phyloP scores from a whole-genome alignment of 495 filamentous ascomycete genomes.

The Lasiosphaeria miniovina region DNA sequence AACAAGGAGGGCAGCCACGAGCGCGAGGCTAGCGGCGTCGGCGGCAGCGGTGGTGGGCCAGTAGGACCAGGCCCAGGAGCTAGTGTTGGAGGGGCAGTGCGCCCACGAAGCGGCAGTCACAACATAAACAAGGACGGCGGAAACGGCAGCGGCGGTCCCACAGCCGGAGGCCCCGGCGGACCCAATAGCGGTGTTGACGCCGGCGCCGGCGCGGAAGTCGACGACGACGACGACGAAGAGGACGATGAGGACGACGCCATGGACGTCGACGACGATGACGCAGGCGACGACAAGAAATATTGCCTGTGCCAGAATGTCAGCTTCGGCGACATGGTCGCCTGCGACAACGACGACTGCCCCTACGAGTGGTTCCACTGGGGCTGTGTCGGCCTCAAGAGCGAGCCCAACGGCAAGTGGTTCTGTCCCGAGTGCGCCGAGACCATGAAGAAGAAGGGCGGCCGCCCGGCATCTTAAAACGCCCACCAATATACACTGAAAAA shows the following conservation, averaged over 20 bases:
- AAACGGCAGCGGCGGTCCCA: no score
- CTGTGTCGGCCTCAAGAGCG: constrained; percentile 84
- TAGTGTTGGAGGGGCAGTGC: constrained; percentile 7
- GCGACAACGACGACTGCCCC: constrained; percentile 87
- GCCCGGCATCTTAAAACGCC: background rate
- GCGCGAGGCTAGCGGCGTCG: constrained; percentile 2
- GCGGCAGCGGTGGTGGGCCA: background rate
- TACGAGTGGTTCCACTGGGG: constrained; percentile 99
- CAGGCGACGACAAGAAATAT: constrained; percentile 84
- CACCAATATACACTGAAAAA: background rate
- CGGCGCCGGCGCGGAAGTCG: background rate
- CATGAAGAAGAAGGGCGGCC: constrained; percentile 37
- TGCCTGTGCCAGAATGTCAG: constrained; percentile 90
- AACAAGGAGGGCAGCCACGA: constrained; percentile 18
- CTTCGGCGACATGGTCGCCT: constrained; percentile 97
- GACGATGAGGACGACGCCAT: constrained; percentile 58
- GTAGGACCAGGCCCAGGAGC: background rate
- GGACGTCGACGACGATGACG: constrained; percentile 79
- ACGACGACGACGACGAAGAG: constrained; percentile 10
- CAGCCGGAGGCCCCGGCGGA: no score
- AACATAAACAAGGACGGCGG: no score
- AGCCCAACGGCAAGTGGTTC: constrained; percentile 90
- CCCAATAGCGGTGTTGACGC: no score
- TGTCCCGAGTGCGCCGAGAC: constrained; percentile 76
- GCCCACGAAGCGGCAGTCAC: no score